Percentiles rank a stretch among this genome's conserved stretches.
phyloP scores from a whole-genome alignment of 2,329 filamentous ascomycete genomes.

The Curvularia sp. region DNA sequence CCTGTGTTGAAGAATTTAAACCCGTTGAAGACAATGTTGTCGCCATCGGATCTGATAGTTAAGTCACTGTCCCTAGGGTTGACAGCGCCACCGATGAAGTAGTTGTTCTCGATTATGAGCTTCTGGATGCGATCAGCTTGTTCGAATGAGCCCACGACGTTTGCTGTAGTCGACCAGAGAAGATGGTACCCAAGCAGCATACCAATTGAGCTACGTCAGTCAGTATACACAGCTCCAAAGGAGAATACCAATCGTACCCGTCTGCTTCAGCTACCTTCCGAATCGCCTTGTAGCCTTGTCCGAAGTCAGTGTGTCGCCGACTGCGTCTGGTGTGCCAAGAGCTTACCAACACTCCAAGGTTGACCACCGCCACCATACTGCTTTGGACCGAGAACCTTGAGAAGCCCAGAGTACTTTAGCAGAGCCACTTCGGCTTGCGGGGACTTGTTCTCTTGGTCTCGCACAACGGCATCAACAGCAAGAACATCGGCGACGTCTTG shows the following conservation, averaged over 20 bases:
- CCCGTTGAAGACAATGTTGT: constrained; percentile 66
- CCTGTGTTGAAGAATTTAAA: constrained; percentile 73
- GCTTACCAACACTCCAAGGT: constrained; percentile 59
- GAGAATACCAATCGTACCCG: constrained; percentile 52
- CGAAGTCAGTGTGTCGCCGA: neutral
- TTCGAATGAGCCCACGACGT: constrained; percentile 66
- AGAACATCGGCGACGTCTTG: constrained; percentile 60
- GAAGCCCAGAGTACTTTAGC: constrained; percentile 60
- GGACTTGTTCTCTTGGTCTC: constrained; percentile 62
- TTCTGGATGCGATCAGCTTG: constrained; percentile 66
- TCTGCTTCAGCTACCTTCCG: constrained; percentile 70
- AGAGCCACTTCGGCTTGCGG: constrained; percentile 60
- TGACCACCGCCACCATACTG: constrained; percentile 63
- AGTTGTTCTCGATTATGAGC: constrained; percentile 68
- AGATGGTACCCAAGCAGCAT: constrained; percentile 72
- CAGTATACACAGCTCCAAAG: neutral
- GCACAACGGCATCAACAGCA: constrained; percentile 55
- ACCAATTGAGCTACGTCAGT: constrained; percentile 58
- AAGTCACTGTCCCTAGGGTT: constrained; percentile 70
- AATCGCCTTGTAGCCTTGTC: constrained; percentile 60
- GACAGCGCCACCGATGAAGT: constrained; percentile 69
- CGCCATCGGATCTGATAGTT: constrained; percentile 62
- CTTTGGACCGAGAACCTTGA: constrained; percentile 60
- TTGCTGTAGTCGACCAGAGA: constrained; percentile 68
- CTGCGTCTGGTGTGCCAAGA: neutral